Conservation (phyloP, 495 filamentous ascomycete genomes). For the Penicillium desertorum region DNA sequence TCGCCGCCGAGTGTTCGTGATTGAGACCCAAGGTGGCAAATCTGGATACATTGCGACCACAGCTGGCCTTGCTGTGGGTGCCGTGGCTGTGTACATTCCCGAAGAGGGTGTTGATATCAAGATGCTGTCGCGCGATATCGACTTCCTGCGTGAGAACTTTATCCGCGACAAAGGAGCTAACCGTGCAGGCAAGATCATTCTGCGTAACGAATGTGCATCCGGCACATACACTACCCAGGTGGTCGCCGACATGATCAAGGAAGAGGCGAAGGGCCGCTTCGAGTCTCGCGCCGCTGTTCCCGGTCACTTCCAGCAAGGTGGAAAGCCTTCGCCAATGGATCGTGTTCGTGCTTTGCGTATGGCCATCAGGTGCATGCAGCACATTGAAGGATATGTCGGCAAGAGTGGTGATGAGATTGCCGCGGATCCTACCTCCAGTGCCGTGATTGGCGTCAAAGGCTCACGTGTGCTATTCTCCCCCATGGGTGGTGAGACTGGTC, state of each 20-base stretch:
- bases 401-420: slow-evolving; percentile 66
- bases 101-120: slow-evolving; percentile 94
- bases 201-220: slow-evolving; percentile 90
- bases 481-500: slow-evolving; percentile 60
- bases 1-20: slow-evolving; percentile 90
- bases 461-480: slow-evolving; percentile 83
- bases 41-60: slow-evolving; percentile 94
- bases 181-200: slow-evolving; percentile 88
- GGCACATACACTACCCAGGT: slow-evolving; percentile 88
- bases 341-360: slow-evolving; percentile 88
- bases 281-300: slow-evolving; percentile 93
- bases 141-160: slow-evolving; percentile 84
- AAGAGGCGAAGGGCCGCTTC: slow-evolving; percentile 88
- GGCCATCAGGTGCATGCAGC: slow-evolving; percentile 86
- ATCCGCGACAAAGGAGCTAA: slow-evolving; percentile 82
- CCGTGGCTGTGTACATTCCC: slow-evolving; percentile 94
- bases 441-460: slow-evolving; percentile 90
- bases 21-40: slow-evolving; percentile 94
- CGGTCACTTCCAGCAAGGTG: slow-evolving; percentile 96
- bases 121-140: slow-evolving; percentile 89
- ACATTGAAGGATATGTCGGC: slow-evolving; percentile 74
- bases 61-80: slow-evolving; percentile 84
- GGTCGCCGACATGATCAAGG: slow-evolving; percentile 91
- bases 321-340: slow-evolving; percentile 93
- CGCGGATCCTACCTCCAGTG: slow-evolving; percentile 64